Evolutionary conservation across 345 rosid species (phyloP), one percentile per base, ranked within the genome.

Genomic region (Punica granatum): DNA sequence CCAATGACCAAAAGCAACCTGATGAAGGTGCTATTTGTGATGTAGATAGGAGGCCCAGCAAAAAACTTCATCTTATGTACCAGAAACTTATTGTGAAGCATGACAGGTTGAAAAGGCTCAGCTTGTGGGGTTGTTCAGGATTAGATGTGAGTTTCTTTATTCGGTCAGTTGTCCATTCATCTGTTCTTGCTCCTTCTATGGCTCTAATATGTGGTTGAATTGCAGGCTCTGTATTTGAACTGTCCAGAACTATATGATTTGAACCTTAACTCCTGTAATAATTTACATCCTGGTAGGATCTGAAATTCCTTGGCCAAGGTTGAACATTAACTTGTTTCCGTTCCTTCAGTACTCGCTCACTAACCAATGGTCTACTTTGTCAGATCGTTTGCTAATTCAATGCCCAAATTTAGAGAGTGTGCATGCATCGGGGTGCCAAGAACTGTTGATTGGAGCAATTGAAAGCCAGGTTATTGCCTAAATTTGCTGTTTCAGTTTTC

Each of bases 61-160:
- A 71, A 74, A 86, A 83, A 68, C 64, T 71, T 28, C 92, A 84
- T 76, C 83, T 77, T 44, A 80, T 84, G 65, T 84, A 82, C 77
- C 99, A 95, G 75, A 95, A 95, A 77, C 81, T 95, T 78, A 88
- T 92, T 67, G 81, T 95, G 67, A 95, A 95, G 74, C 99, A 95
- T 69, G 59, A 69, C 72, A 84, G 84, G 34, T 77, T 95, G 70
- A 90, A 80, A 74, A 92, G 87, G 70, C 90, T 95, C 75, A 95
- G 99, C 76, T 82, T 95, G 70, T 95, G 99, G 98, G 99, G 99
- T 39, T 92, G 99, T 83, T 88, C 91, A 46, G 90, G 96, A 64
- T 83, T 95, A 79, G 98, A 95, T 72, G 99, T 95, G 76, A 88
- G 96, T 61, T 74, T 70, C 30, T 56, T 54, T 10, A 65, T 11